A percentile compares a stretch with the other conserved stretches of the same genome.
Evolutionary conservation across 805 yeast species (phyloP).

Genomic region (Zygotorulaspora sp.): DNA sequence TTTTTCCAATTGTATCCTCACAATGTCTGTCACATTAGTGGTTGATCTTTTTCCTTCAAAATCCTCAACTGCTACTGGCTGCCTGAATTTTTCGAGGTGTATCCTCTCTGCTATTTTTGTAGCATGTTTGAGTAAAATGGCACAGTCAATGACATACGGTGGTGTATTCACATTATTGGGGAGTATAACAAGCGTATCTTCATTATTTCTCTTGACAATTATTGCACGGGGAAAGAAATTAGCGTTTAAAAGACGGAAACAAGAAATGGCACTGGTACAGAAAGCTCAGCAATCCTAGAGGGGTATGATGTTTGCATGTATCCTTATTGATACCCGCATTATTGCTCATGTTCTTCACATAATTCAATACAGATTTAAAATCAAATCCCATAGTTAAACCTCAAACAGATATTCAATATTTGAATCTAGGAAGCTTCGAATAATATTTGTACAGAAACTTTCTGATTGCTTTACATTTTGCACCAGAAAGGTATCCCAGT

Average conservation of each 20-base stretch:
- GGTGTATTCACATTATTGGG: slow-evolving; percentile 76
- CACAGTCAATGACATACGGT: slow-evolving; percentile 53
- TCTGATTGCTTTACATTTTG: too few species aligned
- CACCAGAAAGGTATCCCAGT: too few species aligned
- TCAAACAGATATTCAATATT: too few species aligned
- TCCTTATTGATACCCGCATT: too few species aligned
- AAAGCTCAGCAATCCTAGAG: too few species aligned
- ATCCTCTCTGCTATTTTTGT: slow-evolving; percentile 64
- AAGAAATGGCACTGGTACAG: slow-evolving; percentile 9
- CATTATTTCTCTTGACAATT: slow-evolving; percentile 26
- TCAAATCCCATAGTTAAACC: too few species aligned
- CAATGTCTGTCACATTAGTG: slow-evolving; percentile 58
- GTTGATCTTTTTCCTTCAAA: slow-evolving; percentile 72
- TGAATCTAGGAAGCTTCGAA: too few species aligned
- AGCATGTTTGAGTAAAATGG: slow-evolving; percentile 64
- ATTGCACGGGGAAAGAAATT: slow-evolving; percentile 34
- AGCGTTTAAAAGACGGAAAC: slow-evolving; percentile 23
- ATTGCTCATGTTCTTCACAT: too few species aligned
- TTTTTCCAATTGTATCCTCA: slow-evolving; percentile 54
- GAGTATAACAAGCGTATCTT: slow-evolving; percentile 38
- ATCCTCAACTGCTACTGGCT: slow-evolving; percentile 70
- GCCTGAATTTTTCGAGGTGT: slow-evolving; percentile 70
- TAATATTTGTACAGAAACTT: too few species aligned
- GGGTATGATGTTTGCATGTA: too few species aligned
- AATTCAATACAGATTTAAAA: too few species aligned